Base-by-base conservation (phyloP, 768 basidiomycete species). In the Royoungia palumana region DNA sequence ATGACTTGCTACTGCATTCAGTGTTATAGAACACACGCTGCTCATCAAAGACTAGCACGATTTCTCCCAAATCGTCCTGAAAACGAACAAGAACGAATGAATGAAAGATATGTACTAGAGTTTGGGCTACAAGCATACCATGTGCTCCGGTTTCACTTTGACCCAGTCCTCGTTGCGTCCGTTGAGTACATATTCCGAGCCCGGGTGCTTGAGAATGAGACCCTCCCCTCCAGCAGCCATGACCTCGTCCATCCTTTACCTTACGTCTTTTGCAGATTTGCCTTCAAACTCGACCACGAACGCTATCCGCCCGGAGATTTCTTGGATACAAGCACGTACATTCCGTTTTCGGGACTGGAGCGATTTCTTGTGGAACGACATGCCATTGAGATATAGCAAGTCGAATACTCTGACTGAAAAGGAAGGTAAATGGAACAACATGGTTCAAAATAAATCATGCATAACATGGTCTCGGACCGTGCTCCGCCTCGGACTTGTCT, bases 321-420 rank as follows among this genome's bases (percentile, higher is more conserved):
- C 78, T 52, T 76, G 80, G 46, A 94, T 69, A 53, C 85, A 86
- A 3, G 77, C 72, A 6, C 74, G 75, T 57, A 96, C 70, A 56
- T 93, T 87, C 44, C 81, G 78, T 67, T 93, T 94, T 28, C 96
- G 83, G 59, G 85, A 83, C 32, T 76, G 74, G 20, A 88, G 77
- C 0, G 87, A 81, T 56, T 78, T 82, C 46, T 85, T 76, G 40
- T 93, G 75, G 3, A 95, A 77, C 4, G 85, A 85, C 62, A 77
- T 76, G n/a, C 85, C 87, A 55, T 94, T 94, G 49, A 96, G 75
- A 62, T 89, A 93, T 1, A 99, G 73, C 19, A 98, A 73, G 66
- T 99, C 96, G 61, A 99, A 98, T 10, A 98, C 80, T 69, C 96
- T 98, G 80, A 96, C 94, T 97, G 53, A n/a, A 35, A 46, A 14